Evolutionary conservation across 1,284 basidiomycete genomes (phyloP), one percentile per base, ranked within the genome.

Genomic region (Gomphus bonarii): DNA sequence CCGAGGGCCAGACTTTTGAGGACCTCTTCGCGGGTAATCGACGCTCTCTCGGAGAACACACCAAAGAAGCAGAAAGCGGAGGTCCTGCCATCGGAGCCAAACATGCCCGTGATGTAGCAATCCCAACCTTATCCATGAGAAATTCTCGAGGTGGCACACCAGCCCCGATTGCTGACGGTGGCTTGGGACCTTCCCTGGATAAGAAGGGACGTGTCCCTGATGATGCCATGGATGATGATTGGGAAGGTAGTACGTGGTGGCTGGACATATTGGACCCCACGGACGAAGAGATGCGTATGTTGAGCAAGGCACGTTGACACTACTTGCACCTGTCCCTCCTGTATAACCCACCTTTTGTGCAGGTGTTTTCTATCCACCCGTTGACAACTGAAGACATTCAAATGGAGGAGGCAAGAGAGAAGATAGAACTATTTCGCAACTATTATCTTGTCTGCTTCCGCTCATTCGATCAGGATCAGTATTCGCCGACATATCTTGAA

Each of bases 371-470:
- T 14, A 97, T 99, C 66, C 97, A 99, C 73, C 97, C 97, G 3
- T 78, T 99, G 61, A 99, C 97, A 5, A 97, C 95, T 14, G 97
- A 99, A 75, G 97, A 99, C 76, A 99, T 99, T 67, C 84, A 94
- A 65, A 97, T 98, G 87, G 95, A 99, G 70, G 97, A 99, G 74
- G 92, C 95, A 40, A 91, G 97, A 65, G 97, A 99, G 73, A 99
- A 99, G 78, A 99, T 99, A 65, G 97, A 99, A 70, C 81, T 99
- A 18, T 99, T 99, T 80, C 80, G 95, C 58, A 97, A 97, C 70
- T 99, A 99, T 70, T 99, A 98, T 69, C 84, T 99, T 52, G 97
- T 99, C 62, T 99, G 95, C 81, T 99, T 99, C 79, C 88, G 97
- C 61, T 91, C 92, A 60, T 99, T 99, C 74, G 97, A 99, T 72